These are phyloP conservation scores for Aechmea fasciata DNA, from an alignment of 176 grass and related monocot species.

Conservation along the genomic window DNA sequence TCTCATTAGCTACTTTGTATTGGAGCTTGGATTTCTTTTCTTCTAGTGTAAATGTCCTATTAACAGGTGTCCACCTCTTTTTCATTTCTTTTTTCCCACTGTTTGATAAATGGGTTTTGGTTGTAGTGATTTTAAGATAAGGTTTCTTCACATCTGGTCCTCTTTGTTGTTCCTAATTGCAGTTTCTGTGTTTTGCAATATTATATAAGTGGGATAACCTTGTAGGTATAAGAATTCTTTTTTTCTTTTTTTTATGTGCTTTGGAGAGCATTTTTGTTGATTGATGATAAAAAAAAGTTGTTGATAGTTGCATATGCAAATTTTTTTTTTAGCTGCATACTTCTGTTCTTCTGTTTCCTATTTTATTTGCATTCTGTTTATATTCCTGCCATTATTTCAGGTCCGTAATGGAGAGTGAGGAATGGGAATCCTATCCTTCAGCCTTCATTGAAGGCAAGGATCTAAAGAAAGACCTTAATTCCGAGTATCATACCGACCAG, in stretches of 20 bases:
- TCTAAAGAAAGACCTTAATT: conserved; percentile 13
- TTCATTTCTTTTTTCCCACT: not conserved
- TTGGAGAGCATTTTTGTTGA: too few species aligned
- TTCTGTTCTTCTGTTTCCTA: not conserved
- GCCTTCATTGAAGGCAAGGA: conserved; percentile 29
- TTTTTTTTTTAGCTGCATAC: conserved; percentile 10
- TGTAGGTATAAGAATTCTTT: too few species aligned
- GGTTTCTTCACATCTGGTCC: conserved; percentile 11
- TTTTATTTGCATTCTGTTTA: conserved; percentile 15
- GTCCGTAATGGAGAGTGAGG: conserved; percentile 36
- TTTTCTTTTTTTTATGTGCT: too few species aligned
- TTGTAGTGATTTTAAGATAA: conserved; percentile 21
- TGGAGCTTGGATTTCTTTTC: not conserved
- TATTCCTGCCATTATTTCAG: conserved; percentile 32
- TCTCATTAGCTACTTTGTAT: conserved; percentile 7
- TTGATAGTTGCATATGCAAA: not conserved
- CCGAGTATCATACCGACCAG: conserved; percentile 25
- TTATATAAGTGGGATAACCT: not conserved
- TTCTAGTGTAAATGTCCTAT: conserved; percentile 25
- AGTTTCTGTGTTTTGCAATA: not conserved
- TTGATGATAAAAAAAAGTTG: too few species aligned
- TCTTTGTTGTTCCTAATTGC: not conserved
- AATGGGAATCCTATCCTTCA: conserved; percentile 43
- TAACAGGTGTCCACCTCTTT: conserved; percentile 14
- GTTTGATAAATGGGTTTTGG: not conserved